Evolutionary conservation across 2,329 filamentous ascomycete genomes (phyloP).

Genomic region (Thelonectria blattea): DNA sequence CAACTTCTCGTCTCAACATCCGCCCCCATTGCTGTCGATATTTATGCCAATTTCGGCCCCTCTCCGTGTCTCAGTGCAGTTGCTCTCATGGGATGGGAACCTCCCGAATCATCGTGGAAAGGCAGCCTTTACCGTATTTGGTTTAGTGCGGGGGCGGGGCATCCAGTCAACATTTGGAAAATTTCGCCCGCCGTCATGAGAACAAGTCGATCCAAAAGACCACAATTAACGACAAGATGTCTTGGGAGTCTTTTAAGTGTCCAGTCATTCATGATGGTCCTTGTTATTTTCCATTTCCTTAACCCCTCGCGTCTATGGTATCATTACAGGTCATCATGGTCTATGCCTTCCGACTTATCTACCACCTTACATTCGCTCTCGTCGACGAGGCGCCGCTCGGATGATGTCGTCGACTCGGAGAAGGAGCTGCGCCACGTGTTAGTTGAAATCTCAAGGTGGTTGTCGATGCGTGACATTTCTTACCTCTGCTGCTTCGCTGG

Average conservation of each 20-base stretch:
- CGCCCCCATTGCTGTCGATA: too few species aligned
- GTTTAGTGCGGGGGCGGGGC: too few species aligned
- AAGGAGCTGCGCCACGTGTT: conserved; percentile 66
- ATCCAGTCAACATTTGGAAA: too few species aligned
- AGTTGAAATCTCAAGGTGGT: conserved; percentile 18
- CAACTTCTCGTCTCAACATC: too few species aligned
- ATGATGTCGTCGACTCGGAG: conserved; percentile 98
- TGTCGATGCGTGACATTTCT: conserved; percentile 41
- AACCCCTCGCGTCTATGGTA: conserved; percentile 45
- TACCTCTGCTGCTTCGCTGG: conserved; percentile 95
- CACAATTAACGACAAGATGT: neutral
- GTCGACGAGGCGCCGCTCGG: conserved; percentile 78
- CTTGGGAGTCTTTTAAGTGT: neutral
- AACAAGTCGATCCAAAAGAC: too few species aligned
- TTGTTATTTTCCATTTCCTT: conserved; percentile 37
- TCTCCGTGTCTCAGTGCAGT: too few species aligned
- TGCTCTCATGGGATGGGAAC: too few species aligned
- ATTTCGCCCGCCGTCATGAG: too few species aligned
- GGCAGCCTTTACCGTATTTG: too few species aligned
- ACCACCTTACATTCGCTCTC: conserved; percentile 47
- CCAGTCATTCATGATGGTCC: conserved; percentile 32
- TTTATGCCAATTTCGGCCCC: too few species aligned
- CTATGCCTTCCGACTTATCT: conserved; percentile 37
- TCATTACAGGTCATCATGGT: conserved; percentile 47
- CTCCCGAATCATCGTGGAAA: too few species aligned